Percentiles rank a stretch among this genome's conserved stretches.
Evolutionary conservation across 2,329 filamentous ascomycete genomes (phyloP).

Genomic region (Claviceps humidiphila): DNA sequence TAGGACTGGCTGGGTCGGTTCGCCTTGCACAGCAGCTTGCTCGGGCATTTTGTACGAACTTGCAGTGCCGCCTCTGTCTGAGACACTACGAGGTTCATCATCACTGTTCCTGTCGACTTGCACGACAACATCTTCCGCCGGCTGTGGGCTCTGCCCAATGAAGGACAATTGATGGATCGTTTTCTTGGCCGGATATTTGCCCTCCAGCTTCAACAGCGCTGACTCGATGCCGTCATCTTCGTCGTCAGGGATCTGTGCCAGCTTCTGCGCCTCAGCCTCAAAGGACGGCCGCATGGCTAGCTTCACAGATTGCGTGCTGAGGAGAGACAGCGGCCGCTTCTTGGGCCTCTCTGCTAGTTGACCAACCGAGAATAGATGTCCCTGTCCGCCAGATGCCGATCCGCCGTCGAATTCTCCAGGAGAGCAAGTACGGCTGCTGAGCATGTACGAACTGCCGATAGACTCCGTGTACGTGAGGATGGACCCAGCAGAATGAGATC

Average conservation of each 20-base stretch:
- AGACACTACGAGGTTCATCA: background rate
- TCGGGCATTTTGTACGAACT: background rate
- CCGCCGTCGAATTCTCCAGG: slow-evolving; percentile 12
- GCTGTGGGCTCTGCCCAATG: slow-evolving; percentile 10
- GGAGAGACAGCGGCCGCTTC: slow-evolving; percentile 37
- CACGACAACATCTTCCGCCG: background rate
- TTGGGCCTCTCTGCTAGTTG: slow-evolving; percentile 38
- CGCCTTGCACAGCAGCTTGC: background rate
- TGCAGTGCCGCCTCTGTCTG: background rate
- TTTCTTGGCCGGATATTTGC: slow-evolving; percentile 53
- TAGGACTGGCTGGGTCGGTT: slow-evolving; percentile 3
- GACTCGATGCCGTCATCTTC: slow-evolving; percentile 73
- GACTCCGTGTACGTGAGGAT: slow-evolving; percentile 49
- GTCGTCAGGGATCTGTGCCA: slow-evolving; percentile 81
- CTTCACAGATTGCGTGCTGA: slow-evolving; percentile 49
- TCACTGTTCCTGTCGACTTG: background rate
- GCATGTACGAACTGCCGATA: slow-evolving; percentile 42
- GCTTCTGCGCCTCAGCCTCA: slow-evolving; percentile 72
- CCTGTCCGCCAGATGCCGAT: slow-evolving; percentile 11
- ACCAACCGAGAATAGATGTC: slow-evolving; percentile 43
- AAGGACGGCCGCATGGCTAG: slow-evolving; percentile 62
- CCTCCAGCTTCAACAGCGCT: slow-evolving; percentile 84
- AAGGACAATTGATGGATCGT: slow-evolving; percentile 24
- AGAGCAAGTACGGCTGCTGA: slow-evolving; percentile 22
- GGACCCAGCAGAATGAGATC: slow-evolving; percentile 45